Evolutionary conservation across 129 eudicot genomes (phyloP), one percentile per base, ranked within the genome.

Genomic region (Flaveria trinervia): DNA sequence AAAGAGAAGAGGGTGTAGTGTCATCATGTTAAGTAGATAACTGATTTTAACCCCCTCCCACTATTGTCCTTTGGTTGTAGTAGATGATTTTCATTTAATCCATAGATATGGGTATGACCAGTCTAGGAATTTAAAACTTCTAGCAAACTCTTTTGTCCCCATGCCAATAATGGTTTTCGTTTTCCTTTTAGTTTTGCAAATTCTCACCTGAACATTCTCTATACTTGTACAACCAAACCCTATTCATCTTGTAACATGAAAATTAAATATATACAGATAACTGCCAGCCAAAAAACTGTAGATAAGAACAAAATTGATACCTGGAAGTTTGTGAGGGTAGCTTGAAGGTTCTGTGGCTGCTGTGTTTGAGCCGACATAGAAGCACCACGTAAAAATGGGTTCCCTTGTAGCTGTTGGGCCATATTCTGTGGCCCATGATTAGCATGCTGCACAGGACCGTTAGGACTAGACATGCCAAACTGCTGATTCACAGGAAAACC

Each of bases 401-500:
- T 85, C 69, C 84, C 80, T 60, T 77, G 92, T 68, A 83, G 39
- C 15, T 80, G 86, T 33, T 54, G 83, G 23, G 60, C 79, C 73
- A 44, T 61, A 83, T 45, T 48, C 52, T 54, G 83, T 71, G 75
- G 88, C 79, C 61, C 74, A 33, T 76, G 77, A 65, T 79, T 85
- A 55, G 51, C 55, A 13, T 81, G 88, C 68, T 60, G 84, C 60
- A 65, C 62, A 65, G 70, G 50, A 16, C 80, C 77, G 72, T 77
- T 82, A 49, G 48, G 16, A 83, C 69, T 76, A 59, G 79, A 12
- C 68, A 54, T 3, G 43, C 77, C 83, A 75, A 83, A 57, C 75
- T 78, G 92, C 28, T 72, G 88, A 79, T 82, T 88, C 7, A 67
- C 73, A 61, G 57, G 9, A 80, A 84, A 72, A 18, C 86, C 79